phyloP scores from a whole-genome alignment of 805 yeast genomes.

The Spathaspora boniae region DNA sequence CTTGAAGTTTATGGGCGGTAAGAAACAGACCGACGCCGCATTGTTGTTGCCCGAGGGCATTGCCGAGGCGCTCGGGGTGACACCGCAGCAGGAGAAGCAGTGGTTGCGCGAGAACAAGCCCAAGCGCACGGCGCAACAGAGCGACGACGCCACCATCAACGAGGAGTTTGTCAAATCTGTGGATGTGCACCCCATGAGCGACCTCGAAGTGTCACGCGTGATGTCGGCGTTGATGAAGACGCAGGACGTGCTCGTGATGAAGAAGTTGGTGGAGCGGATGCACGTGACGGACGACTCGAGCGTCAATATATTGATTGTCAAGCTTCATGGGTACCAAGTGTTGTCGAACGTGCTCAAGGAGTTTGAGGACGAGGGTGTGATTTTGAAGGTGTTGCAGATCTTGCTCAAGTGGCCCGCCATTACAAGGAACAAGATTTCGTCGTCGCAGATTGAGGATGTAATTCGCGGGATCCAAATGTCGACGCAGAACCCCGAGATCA shows the following conservation, averaged over 20 bases:
- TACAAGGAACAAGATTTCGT: slow-evolving; percentile 72
- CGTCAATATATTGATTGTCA: slow-evolving; percentile 58
- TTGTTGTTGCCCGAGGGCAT: slow-evolving; percentile 76
- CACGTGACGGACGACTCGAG: slow-evolving; percentile 47
- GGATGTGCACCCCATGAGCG: slow-evolving; percentile 47
- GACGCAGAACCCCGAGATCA: slow-evolving; percentile 23
- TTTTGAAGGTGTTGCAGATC: slow-evolving; percentile 55
- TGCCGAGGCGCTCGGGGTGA: slow-evolving; percentile 82
- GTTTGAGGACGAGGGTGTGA: slow-evolving; percentile 21
- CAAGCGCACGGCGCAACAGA: slow-evolving; percentile 44
- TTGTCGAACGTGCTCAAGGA: slow-evolving; percentile 56
- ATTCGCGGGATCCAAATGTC: slow-evolving; percentile 41
- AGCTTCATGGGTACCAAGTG: slow-evolving; percentile 84
- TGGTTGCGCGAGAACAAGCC: slow-evolving; percentile 64
- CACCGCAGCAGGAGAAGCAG: slow-evolving; percentile 61
- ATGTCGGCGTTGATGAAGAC: slow-evolving; percentile 79
- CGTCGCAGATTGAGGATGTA: slow-evolving; percentile 67
- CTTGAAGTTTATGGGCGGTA: slow-evolving; percentile 92
- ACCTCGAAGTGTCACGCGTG: slow-evolving; percentile 68
- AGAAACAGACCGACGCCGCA: slow-evolving; percentile 92
- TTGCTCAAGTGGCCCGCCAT: slow-evolving; percentile 53
- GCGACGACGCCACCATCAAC: slow-evolving; percentile 56
- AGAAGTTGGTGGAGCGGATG: slow-evolving; percentile 66
- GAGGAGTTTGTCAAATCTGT: slow-evolving; percentile 62
- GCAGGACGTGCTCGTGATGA: slow-evolving; percentile 62